Conservation (phyloP, 331 rosid species). For the Quercus tomentella region DNA sequence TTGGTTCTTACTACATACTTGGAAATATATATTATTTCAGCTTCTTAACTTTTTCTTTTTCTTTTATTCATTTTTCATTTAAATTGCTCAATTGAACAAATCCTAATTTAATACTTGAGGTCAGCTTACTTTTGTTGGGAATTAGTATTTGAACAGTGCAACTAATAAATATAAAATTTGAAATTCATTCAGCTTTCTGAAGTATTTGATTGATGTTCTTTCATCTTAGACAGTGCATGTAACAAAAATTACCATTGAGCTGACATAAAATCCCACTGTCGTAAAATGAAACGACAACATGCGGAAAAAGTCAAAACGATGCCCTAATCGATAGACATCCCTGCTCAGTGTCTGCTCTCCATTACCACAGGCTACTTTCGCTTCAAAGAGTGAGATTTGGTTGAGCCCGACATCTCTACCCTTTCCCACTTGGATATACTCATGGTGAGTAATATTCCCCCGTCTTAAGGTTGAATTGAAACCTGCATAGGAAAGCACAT, state of each 20-base stretch:
- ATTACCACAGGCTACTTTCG: slow-evolving; percentile 95
- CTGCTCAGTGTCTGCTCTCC: slow-evolving; percentile 95
- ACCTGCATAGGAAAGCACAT: slow-evolving; percentile 41
- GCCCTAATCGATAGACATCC: slow-evolving; percentile 89
- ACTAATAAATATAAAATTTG: not conserved
- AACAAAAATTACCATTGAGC: slow-evolving; percentile 66
- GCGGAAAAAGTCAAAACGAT: slow-evolving; percentile 93
- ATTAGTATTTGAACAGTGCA: not conserved
- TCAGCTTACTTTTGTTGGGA: not conserved
- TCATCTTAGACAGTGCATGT: not conserved
- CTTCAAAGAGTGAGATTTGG: slow-evolving; percentile 96
- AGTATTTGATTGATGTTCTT: slow-evolving; percentile 2
- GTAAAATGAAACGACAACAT: slow-evolving; percentile 90
- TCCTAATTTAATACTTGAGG: not conserved
- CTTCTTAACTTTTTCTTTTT: no score
- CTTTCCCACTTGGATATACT: slow-evolving; percentile 96
- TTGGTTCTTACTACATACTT: no score
- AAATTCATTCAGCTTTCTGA: not conserved
- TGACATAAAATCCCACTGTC: slow-evolving; percentile 79
- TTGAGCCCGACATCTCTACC: slow-evolving; percentile 98
- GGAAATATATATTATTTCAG: no score
- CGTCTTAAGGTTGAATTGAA: slow-evolving; percentile 88
- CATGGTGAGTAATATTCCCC: slow-evolving; percentile 93
- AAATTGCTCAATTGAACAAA: no score
- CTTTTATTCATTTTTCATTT: no score